phyloP scores from a whole-genome alignment of 2,329 filamentous ascomycete genomes.

The Corinectria fuckeliana region DNA sequence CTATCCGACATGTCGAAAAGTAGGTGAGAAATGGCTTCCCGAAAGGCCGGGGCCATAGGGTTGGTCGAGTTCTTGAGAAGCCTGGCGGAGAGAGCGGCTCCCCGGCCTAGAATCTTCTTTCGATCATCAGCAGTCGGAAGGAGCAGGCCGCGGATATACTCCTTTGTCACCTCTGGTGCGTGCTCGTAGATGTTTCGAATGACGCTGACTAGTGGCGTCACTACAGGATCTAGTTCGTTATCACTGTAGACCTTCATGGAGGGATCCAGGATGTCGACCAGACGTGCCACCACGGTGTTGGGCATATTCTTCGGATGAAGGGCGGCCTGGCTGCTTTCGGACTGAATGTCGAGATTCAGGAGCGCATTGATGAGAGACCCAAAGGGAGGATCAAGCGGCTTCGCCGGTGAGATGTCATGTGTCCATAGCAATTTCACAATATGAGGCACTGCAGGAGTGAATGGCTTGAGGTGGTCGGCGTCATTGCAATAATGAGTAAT shows the following conservation, averaged over 20 bases:
- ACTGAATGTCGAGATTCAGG: conserved; percentile 75
- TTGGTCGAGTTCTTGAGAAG: conserved; percentile 81
- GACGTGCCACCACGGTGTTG: conserved; percentile 64
- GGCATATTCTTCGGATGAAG: conserved; percentile 71
- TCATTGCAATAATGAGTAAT: conserved; percentile 71
- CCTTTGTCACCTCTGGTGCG: conserved; percentile 66
- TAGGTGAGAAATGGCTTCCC: conserved; percentile 76
- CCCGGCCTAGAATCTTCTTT: conserved; percentile 76
- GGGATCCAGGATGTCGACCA: conserved; percentile 74
- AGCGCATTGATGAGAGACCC: conserved; percentile 79
- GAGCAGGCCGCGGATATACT: conserved; percentile 69
- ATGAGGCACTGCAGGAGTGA: conserved; percentile 71
- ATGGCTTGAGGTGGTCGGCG: conserved; percentile 64
- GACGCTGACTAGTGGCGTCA: conserved; percentile 76
- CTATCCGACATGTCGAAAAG: conserved; percentile 88
- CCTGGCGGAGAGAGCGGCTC: conserved; percentile 74
- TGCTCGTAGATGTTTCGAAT: conserved; percentile 74
- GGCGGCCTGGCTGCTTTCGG: conserved; percentile 57
- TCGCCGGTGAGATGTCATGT: conserved; percentile 60
- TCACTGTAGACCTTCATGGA: conserved; percentile 69
- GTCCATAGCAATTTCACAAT: conserved; percentile 74
- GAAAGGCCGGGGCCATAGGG: conserved; percentile 72
- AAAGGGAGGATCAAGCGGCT: conserved; percentile 76
- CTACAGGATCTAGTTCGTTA: conserved; percentile 73
- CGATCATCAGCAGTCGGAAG: conserved; percentile 82